Evolutionary conservation across 192 early-diverging fungal genomes (phyloP), one percentile per base, ranked within the genome.

Genomic region (Coemansia erecta): DNA sequence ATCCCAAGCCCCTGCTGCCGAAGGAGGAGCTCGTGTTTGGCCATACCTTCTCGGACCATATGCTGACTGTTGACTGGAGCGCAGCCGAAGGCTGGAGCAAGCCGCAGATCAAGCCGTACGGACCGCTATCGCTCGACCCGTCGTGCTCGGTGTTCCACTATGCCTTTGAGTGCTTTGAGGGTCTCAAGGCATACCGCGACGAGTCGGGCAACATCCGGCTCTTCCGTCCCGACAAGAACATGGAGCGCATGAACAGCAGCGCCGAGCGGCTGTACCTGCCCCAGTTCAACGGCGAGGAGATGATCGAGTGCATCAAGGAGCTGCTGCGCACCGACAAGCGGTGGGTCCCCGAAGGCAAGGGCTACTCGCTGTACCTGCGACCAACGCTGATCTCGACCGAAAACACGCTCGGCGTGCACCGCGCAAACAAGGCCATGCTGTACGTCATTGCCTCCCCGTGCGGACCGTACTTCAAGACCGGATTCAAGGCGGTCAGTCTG

Each of bases 161-260:
- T 71, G 87, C 86, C 1, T 77, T 95, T 14, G 89, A 93, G 84
- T 92, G 92, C 60, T 97, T 98, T 59, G 96, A 97, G 80, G 90
- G 93, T 23, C 83, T 90, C 77, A 92, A 93, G 77, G 91, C 93
- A 24, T 98, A 93, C 82, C 92, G 93, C 70, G 92, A 93, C 54
- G 88, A 86, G 51, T 60, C 90, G 3, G 93, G 93, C 17, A 90
- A 85, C 24, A 88, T 94, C 59, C 85, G 92, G 48, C 75, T 98
- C 48, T 98, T 98, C 85, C 84, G 96, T 24, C 96, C 96, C 8
- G 88, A 95, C 43, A 93, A 94, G 90, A 98, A 98, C 85, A 94
- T 98, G 94, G 79, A 84, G 72, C 86, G 96, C 18, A 80, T 98
- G 67, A 77, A 83, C 46, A 82, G 63, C 15, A 92, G 91, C 47